These are phyloP conservation scores for Elongisporangium senticosum DNA, from an alignment of 352 stramenopile species.

Conservation along the genomic window DNA sequence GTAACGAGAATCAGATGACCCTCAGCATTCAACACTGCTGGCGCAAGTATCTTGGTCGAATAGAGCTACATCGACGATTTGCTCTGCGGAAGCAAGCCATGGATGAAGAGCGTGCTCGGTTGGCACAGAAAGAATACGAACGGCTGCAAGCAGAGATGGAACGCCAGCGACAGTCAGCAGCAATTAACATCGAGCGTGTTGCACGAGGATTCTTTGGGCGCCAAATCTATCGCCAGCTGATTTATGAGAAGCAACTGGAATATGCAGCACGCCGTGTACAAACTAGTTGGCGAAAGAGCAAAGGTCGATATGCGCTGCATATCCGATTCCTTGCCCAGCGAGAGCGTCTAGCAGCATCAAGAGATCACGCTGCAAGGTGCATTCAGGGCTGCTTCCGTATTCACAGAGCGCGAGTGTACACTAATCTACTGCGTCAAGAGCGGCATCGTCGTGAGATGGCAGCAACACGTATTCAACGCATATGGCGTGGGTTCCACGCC, in stretches of 20 bases:
- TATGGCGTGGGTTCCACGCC: conserved; percentile 16
- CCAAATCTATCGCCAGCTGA: conserved; percentile 11
- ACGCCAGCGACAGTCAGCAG: conserved; percentile 10
- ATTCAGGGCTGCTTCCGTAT: conserved; percentile 38
- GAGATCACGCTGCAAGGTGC: conserved; percentile 19
- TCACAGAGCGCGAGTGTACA: conserved; percentile 11
- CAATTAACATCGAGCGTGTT: conserved; percentile 31
- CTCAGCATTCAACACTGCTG: conserved; percentile 20
- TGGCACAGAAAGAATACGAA: conserved; percentile 16
- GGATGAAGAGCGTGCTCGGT: conserved; percentile 19
- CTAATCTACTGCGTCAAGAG: conserved; percentile 9
- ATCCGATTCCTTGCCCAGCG: conserved; percentile 45
- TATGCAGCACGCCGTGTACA: conserved; percentile 36
- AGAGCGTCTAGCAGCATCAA: conserved; percentile 22
- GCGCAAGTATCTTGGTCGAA: conserved; percentile 10
- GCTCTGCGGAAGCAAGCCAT: conserved; percentile 16
- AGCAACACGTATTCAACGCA: conserved; percentile 33
- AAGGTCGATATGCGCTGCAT: conserved; percentile 33
- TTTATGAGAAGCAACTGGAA: conserved; percentile 14
- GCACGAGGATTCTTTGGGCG: conserved; percentile 29
- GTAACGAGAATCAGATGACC: conserved; percentile 9
- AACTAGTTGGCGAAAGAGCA: conserved; percentile 40
- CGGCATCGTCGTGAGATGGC: conserved; percentile 17
- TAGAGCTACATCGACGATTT: conserved; percentile 20
- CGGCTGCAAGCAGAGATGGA: conserved; percentile 10